phyloP scores from a whole-genome alignment of 805 yeast genomes.

The Kazachstania viticola region DNA sequence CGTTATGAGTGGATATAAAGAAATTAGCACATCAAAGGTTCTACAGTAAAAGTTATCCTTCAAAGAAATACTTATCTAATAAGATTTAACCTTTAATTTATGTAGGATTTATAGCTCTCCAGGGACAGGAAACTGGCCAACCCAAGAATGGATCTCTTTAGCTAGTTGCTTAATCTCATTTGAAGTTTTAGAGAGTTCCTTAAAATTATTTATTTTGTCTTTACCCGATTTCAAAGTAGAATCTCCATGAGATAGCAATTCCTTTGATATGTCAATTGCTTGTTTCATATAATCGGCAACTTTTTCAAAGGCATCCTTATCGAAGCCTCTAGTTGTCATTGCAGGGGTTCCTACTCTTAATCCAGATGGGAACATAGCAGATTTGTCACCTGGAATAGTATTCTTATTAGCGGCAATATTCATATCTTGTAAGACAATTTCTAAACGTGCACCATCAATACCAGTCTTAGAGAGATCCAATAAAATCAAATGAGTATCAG shows the following conservation, averaged over 20 bases:
- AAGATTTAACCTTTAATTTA: not conserved
- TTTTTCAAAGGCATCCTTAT: conserved; percentile 60
- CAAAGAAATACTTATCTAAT: too few species aligned
- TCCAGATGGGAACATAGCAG: conserved; percentile 94
- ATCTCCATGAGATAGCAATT: conserved; percentile 44
- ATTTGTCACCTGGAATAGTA: conserved; percentile 92
- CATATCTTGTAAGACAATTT: conserved; percentile 75
- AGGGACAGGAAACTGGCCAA: conserved; percentile 72
- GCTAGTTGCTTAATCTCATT: conserved; percentile 49
- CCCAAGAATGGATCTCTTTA: conserved; percentile 63
- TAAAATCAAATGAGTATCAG: conserved; percentile 87
- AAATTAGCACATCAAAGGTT: not conserved
- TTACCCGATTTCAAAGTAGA: conserved; percentile 54
- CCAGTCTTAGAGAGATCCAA: conserved; percentile 64
- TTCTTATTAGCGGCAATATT: conserved; percentile 94
- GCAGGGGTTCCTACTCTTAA: conserved; percentile 97
- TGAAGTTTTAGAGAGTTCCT: conserved; percentile 53
- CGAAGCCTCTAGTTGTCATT: conserved; percentile 93
- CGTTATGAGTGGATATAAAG: not conserved
- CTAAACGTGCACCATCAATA: conserved; percentile 94
- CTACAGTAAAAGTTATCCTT: too few species aligned
- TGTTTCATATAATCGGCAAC: conserved; percentile 71
- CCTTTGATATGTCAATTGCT: conserved; percentile 61
- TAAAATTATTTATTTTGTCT: conserved; percentile 56
- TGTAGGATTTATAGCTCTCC: conserved; percentile 38